Base-by-base conservation (phyloP, 148 eudicot genomes). In the Spergularia bocconei region DNA sequence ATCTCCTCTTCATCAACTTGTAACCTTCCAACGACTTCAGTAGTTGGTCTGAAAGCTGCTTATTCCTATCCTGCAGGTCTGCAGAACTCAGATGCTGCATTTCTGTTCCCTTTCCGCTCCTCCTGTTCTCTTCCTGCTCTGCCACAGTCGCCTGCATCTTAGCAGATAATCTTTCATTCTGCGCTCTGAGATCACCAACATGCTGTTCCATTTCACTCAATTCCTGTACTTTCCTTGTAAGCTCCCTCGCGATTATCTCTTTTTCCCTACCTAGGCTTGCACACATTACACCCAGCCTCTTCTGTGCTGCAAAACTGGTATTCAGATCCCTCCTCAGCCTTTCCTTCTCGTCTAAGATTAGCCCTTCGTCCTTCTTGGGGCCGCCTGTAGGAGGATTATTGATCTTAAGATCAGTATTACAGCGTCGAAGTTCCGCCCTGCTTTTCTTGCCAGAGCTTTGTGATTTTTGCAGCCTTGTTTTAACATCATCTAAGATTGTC, bases 241-340 rank as follows among this genome's bases (percentile, higher is more conserved):
- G 81, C 77, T 95, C 98, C 14, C 80, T 66, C 2, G 88, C 81
- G 75, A 95, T 92, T 7, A 95, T 90, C 63, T 92, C 93, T 44
- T 90, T 95, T 80, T 95, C 98, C 38, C 87, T 88, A 16, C 98
- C 98, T 72, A 95, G 76, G 63, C 96, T 89, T 0, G 97, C 84
- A 63, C 93, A 92, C 96, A 95, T 89, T 1, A 84, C 75, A 57
- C 95, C 91, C 10, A 95, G 85, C 83, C 91, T 79, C 73, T 95
- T 95, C 56, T 89, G 86, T 1, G 96, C 96, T 0, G 92, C 87
- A 62, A 76, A 62, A 79, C 90, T 84, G 4, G 82, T 83, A 19
- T 72, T 82, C 1, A 95, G 85, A 75, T 90, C 87, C 59, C 80
- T 85, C 48, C 76, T 81, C 7, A 94, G 76, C 73, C 33, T 85